These are phyloP conservation scores for Phytomonas sp. DNA, from an alignment of 208 protist genomes.

Conservation along the genomic window DNA sequence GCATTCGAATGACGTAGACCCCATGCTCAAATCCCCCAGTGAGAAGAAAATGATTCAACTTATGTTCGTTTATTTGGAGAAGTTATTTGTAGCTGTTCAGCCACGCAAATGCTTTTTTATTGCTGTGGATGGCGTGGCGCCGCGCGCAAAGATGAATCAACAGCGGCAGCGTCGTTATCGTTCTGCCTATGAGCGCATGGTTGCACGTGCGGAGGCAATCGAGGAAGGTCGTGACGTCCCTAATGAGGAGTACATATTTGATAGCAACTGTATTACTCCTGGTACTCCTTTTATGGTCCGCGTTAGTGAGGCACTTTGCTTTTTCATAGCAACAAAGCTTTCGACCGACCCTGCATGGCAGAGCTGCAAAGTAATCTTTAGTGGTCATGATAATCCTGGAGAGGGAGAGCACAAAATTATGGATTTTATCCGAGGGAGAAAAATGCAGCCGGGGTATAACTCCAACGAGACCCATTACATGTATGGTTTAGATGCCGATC, in stretches of 20 bases:
- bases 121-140: constrained; percentile 97
- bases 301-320: constrained; percentile 89
- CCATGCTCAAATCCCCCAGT: constrained; percentile 64
- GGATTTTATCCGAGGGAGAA: constrained; percentile 96
- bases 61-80: constrained; percentile 97
- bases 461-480: constrained; percentile 95
- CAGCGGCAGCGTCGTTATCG: constrained; percentile 96
- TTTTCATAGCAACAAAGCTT: constrained; percentile 94
- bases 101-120: constrained; percentile 96
- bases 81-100: constrained; percentile 93
- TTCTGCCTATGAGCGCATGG: constrained; percentile 81
- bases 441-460: constrained; percentile 89
- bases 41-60: constrained; percentile 94
- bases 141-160: constrained; percentile 99
- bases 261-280: constrained; percentile 98
- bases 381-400: constrained; percentile 92
- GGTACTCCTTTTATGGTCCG: constrained; percentile 97
- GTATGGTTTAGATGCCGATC: constrained; percentile 98
- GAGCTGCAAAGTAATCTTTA: constrained; percentile 91
- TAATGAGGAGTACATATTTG: constrained; percentile 88
- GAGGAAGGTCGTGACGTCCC: constrained; percentile 58
- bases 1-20: constrained; percentile 92
- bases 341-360: constrained; percentile 90
- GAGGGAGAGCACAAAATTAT: constrained; percentile 99
- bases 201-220: constrained; percentile 66